These are phyloP conservation scores for Xylariaceae sp. DNA, from an alignment of 2,329 filamentous ascomycete genomes.

Conservation along the genomic window DNA sequence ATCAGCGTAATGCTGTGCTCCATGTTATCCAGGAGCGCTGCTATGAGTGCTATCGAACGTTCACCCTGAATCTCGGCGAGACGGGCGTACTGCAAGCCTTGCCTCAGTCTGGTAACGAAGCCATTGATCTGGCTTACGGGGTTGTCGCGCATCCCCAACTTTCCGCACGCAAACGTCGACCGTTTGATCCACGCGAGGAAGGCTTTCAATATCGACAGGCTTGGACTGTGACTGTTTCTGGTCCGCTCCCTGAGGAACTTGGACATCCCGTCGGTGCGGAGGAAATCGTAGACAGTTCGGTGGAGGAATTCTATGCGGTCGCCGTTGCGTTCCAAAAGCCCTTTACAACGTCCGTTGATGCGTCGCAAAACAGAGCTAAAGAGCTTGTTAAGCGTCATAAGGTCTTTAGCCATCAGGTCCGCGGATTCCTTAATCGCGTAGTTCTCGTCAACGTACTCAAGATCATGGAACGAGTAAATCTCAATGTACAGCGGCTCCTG, in stretches of 20 bases:
- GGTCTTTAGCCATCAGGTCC: conserved; percentile 2
- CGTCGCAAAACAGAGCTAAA: background rate
- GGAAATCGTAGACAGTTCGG: background rate
- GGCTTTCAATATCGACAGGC: conserved; percentile 9
- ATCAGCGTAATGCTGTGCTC: conserved; percentile 6
- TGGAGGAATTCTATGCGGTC: conserved; percentile 5
- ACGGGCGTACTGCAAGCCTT: conserved; percentile 13
- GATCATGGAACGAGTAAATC: conserved; percentile 10
- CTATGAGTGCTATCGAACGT: conserved; percentile 5
- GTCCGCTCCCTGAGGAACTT: background rate
- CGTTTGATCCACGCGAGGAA: conserved; percentile 10
- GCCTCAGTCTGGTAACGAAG: conserved; percentile 5
- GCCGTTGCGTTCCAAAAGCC: conserved; percentile 12
- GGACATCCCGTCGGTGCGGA: conserved; percentile 12
- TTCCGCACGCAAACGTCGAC: conserved; percentile 3
- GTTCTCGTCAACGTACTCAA: conserved; percentile 6
- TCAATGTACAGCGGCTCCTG: conserved; percentile 4
- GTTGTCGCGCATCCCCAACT: background rate
- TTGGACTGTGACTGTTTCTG: background rate
- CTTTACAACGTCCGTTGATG: conserved; percentile 15
- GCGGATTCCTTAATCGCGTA: conserved; percentile 6
- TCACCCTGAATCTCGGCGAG: conserved; percentile 7
- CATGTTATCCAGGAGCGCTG: conserved; percentile 16
- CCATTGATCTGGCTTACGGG: conserved; percentile 1
- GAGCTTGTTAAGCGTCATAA: conserved; percentile 2